Base-by-base conservation (phyloP, 352 stramenopile species). In the Pythium guiyangense region DNA sequence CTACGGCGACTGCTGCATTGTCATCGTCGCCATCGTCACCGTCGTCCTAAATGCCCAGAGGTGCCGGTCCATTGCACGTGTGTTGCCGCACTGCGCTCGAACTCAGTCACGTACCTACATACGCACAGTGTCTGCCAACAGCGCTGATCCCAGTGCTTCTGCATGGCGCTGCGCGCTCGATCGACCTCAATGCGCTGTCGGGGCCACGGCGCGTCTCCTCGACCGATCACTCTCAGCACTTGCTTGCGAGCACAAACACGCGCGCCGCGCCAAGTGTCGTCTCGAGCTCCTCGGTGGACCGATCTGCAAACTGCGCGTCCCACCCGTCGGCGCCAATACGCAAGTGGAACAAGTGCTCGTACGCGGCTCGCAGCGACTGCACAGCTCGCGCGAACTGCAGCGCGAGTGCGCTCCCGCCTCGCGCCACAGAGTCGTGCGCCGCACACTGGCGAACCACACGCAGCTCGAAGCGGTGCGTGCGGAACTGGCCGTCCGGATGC, bases 401-500 rank as follows among this genome's bases (percentile, higher is more conserved):
- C 1, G 52, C 6, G 1, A 60, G 35, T 0, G 45, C 54, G 35
- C 18, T 20, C 3, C 37, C 34, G 15, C 27, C 34, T n/a, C 37
- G 25, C 37, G 34, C 34, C 34, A 60, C 54, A 5, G 45, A 60
- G 46, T 60, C 44, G 1, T 26, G 48, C 49, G 22, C 37, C 4
- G 40, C 48, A 26, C 49, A 57, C 17, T 62, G 56, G 6, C 56
- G 48, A 17, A 46, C 44, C 37, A 62, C 39, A 1, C 17, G 47
- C 11, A 62, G 49, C 42, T 57, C 48, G 25, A 62, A 62, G 42
- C 56, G 48, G 18, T 57, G 48, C 1, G n/a, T 25, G 15, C 8
- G 3, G n/a, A 57, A 34, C 22, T 50, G 49, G 3, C 49, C 49
- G 9, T 57, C 27, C 4, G 25, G 12, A 2, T 26, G n/a, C 15